A percentile compares a stretch with the other conserved stretches of the same genome.
Conservation (phyloP, 306 rosid genomes). For the Dryas alaskensis region DNA sequence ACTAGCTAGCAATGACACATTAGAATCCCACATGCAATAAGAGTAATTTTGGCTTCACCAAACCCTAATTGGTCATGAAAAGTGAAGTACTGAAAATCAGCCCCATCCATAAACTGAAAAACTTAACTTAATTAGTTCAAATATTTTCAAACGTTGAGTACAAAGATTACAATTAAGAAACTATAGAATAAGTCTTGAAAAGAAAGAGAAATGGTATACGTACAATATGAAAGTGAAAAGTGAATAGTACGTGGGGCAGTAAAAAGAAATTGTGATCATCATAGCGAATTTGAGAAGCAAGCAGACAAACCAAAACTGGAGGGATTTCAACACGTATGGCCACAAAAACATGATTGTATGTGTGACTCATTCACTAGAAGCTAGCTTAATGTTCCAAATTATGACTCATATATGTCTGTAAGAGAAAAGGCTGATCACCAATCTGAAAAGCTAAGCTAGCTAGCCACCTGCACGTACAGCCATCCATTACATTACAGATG, state of each 20-base stretch:
- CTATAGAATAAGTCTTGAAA: neutral
- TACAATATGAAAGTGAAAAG: too few relatives aligned
- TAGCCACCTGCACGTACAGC: too few relatives aligned
- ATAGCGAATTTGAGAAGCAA: neutral
- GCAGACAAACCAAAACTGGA: neutral
- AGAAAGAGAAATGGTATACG: neutral
- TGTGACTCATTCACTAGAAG: neutral
- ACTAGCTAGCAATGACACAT: too few relatives aligned
- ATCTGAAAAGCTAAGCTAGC: neutral
- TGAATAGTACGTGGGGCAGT: too few relatives aligned
- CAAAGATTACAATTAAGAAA: neutral
- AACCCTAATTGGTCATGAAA: neutral
- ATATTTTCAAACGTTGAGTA: neutral
- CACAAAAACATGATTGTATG: constrained; percentile 2
- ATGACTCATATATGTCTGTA: too few relatives aligned
- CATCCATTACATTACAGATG: too few relatives aligned
- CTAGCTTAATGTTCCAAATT: too few relatives aligned
- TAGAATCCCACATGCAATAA: neutral
- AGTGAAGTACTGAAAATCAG: neutral
- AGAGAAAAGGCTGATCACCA: neutral
- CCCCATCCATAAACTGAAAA: neutral
- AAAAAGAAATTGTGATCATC: too few relatives aligned
- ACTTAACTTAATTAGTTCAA: neutral
- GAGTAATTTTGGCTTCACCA: neutral
- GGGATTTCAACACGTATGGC: neutral